Evolutionary conservation across 2,329 filamentous ascomycete species (phyloP), one percentile per base, ranked within the genome.

Genomic region (Raffaelea ambrosiae): DNA sequence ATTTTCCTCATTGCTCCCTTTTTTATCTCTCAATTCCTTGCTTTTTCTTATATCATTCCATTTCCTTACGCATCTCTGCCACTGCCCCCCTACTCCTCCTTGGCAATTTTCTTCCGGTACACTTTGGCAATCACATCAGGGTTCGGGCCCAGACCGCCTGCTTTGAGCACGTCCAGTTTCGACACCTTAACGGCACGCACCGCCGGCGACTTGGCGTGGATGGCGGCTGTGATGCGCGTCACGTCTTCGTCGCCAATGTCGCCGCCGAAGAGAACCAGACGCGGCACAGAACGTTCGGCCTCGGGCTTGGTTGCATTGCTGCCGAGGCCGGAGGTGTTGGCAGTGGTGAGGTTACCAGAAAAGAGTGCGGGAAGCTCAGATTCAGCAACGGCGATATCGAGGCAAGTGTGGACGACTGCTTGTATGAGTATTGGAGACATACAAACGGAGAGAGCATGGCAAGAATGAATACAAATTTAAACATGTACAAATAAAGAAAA

Each of bases 291-390:
- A n/a, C n/a, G n/a, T n/a, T n/a, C n/a, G n/a, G n/a, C n/a, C n/a
- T n/a, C n/a, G n/a, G n/a, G n/a, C n/a, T n/a, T n/a, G n/a, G n/a
- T n/a, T n/a, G n/a, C n/a, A n/a, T n/a, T n/a, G n/a, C n/a, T n/a
- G n/a, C n/a, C n/a, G n/a, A n/a, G n/a, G n/a, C n/a, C n/a, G n/a
- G n/a, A n/a, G n/a, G n/a, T n/a, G n/a, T n/a, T n/a, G n/a, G n/a
- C n/a, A n/a, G n/a, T n/a, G n/a, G n/a, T n/a, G n/a, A n/a, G n/a
- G n/a, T n/a, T n/a, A 18, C 96, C 91, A 56, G 95, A 94, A 70
- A 95, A 96, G 53, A 97, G 85, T 65, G 88, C 79, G 22, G 91
- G 91, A 3, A 89, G 83, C n/a, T n/a, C n/a, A n/a, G n/a, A n/a
- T n/a, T n/a, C n/a, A n/a, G n/a, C n/a, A n/a, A n/a, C n/a, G n/a